Conservation (phyloP, 768 basidiomycete species). For the Favolaschia claudopus region DNA sequence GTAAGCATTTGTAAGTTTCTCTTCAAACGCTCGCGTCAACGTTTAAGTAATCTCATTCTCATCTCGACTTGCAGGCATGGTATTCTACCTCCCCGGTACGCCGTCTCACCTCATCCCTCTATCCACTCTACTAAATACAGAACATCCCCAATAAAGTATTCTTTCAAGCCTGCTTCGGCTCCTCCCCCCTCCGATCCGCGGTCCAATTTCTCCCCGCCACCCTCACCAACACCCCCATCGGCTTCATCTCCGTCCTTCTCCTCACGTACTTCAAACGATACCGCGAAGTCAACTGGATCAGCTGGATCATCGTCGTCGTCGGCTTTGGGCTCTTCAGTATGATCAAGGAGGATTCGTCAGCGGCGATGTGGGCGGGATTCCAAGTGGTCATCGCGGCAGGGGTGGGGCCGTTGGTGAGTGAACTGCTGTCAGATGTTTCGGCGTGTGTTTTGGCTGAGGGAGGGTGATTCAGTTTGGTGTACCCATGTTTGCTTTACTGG, state of each 20-base stretch:
- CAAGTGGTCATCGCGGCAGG: slow-evolving; percentile 22
- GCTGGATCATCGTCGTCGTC: slow-evolving; percentile 44
- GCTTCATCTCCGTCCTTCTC: slow-evolving; percentile 43
- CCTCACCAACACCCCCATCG: slow-evolving; percentile 45
- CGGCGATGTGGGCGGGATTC: slow-evolving; percentile 31
- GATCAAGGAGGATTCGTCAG: slow-evolving; percentile 25
- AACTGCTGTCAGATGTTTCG: no score
- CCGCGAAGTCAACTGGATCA: slow-evolving; percentile 37
- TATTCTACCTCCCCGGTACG: slow-evolving; percentile 44
- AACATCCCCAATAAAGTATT: slow-evolving; percentile 35
- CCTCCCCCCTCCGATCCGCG: slow-evolving; percentile 43
- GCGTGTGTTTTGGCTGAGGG: not conserved
- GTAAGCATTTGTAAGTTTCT: slow-evolving; percentile 27
- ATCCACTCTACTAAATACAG: no score
- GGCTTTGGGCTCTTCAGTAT: slow-evolving; percentile 43
- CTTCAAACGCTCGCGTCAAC: not conserved
- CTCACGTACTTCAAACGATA: slow-evolving; percentile 41
- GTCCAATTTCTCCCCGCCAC: slow-evolving; percentile 42
- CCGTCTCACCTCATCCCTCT: no score
- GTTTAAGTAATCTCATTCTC: not conserved
- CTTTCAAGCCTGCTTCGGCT: slow-evolving; percentile 51
- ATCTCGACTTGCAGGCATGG: slow-evolving; percentile 15
- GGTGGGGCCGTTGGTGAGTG: not conserved
- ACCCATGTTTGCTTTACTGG: slow-evolving; percentile 45
- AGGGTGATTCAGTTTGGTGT: slow-evolving; percentile 1